These are phyloP conservation scores for Termitomyces bulborhizus DNA, from an alignment of 768 basidiomycete species.

Conservation along the genomic window DNA sequence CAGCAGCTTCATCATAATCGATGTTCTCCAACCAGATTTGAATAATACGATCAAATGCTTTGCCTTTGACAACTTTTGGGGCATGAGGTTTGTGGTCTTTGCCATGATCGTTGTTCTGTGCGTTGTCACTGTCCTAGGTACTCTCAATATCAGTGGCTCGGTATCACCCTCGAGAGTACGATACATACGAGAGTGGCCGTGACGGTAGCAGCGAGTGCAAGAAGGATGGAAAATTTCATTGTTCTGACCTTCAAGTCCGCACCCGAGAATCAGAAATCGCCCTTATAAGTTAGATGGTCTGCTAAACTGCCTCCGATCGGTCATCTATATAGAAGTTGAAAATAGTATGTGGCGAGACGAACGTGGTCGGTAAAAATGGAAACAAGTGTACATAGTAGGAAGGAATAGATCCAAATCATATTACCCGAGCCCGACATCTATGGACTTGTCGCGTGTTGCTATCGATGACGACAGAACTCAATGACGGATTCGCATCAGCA, in stretches of 20 bases:
- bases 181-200: not conserved
- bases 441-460: not conserved
- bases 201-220: not conserved
- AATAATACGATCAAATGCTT: slow-evolving; percentile 24
- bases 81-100: not conserved
- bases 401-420: not conserved
- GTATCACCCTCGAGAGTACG: not conserved
- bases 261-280: not conserved
- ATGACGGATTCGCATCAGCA: not conserved
- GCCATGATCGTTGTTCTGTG: not conserved
- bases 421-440: not conserved
- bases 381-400: not conserved
- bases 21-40: slow-evolving; percentile 61
- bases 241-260: not conserved
- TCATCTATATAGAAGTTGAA: not conserved
- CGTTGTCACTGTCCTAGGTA: not conserved
- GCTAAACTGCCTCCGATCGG: not conserved
- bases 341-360: not conserved
- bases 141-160: not conserved
- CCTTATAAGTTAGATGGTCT: not conserved
- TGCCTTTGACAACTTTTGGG: slow-evolving; percentile 13
- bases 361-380: not conserved
- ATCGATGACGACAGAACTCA: not conserved
- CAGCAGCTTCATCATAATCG: slow-evolving; percentile 30
- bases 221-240: not conserved